Percentiles rank a stretch among this genome's conserved stretches.
Conservation (phyloP, 1,284 basidiomycete species). For the Dichomitus squalens region DNA sequence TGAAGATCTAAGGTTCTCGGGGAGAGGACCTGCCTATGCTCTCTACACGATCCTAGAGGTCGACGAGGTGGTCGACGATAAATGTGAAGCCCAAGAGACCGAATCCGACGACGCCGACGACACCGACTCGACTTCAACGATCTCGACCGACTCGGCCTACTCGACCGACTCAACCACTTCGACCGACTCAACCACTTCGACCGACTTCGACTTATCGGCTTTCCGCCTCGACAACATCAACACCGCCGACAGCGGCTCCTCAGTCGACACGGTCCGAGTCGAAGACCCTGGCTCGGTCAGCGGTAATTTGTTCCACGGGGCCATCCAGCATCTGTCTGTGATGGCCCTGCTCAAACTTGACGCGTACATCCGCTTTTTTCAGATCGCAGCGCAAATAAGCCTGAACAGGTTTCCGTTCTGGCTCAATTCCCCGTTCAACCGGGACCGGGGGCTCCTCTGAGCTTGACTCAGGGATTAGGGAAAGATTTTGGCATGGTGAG, state of each 20-base stretch:
- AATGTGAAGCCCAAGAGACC: neutral
- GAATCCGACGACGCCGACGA: neutral
- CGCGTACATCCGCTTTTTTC: neutral
- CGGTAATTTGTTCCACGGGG: neutral
- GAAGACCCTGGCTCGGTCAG: no score
- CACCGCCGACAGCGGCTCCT: neutral
- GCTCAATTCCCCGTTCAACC: neutral
- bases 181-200: no score
- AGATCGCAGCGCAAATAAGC: neutral
- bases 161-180: neutral
- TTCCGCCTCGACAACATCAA: neutral
- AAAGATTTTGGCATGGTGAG: neutral
- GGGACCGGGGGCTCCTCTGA: neutral
- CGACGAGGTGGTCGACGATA: neutral
- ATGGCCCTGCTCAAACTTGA: neutral
- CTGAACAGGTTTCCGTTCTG: neutral
- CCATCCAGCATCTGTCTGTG: neutral
- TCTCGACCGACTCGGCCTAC: no score
- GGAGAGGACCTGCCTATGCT: neutral
- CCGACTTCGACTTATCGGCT: no score
- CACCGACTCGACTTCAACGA: neutral
- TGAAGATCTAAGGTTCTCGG: no score
- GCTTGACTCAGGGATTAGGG: neutral
- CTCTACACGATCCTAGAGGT: neutral
- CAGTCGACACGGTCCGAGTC: neutral